Conservation (phyloP, 805 yeast genomes). For the Metschnikowia lunata region DNA sequence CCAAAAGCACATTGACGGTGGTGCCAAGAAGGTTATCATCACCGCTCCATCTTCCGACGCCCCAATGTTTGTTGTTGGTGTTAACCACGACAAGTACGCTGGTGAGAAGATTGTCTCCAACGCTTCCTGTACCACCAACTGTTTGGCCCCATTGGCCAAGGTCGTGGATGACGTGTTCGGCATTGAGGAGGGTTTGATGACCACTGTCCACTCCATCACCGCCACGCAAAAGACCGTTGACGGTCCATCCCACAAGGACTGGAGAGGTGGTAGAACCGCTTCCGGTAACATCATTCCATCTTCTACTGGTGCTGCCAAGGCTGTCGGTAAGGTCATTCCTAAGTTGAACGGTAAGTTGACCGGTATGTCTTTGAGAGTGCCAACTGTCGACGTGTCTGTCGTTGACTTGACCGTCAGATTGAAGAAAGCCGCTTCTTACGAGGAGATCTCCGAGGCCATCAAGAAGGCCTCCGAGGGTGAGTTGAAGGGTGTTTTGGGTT, state of each 20-base stretch:
- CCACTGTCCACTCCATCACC: constrained; percentile 93
- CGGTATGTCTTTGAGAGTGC: constrained; percentile 91
- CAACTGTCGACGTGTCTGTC: constrained; percentile 89
- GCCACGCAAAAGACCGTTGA: constrained; percentile 96
- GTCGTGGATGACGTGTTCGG: constrained; percentile 82
- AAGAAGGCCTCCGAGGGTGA: constrained; percentile 74
- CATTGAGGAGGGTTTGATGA: constrained; percentile 89
- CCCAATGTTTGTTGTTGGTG: constrained; percentile 94
- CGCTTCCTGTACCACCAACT: constrained; percentile 95
- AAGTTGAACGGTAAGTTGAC: constrained; percentile 88
- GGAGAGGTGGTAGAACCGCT: constrained; percentile 98
- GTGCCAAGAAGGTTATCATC: constrained; percentile 92
- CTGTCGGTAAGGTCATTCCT: constrained; percentile 93
- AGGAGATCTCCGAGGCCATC: constrained; percentile 72
- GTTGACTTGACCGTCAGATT: constrained; percentile 88
- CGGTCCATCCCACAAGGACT: constrained; percentile 96
- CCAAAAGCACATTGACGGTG: constrained; percentile 77
- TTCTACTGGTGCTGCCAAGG: constrained; percentile 97
- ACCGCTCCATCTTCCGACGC: constrained; percentile 94
- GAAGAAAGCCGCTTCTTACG: constrained; percentile 72
- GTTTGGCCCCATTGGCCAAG: constrained; percentile 93
- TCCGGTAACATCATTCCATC: constrained; percentile 94
- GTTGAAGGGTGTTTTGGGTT: constrained; percentile 79
- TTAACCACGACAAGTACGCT: constrained; percentile 73
- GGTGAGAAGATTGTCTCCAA: constrained; percentile 78